Evolutionary conservation across 768 basidiomycete genomes (phyloP), one percentile per base, ranked within the genome.

Genomic region (Amanita fuliginea): DNA sequence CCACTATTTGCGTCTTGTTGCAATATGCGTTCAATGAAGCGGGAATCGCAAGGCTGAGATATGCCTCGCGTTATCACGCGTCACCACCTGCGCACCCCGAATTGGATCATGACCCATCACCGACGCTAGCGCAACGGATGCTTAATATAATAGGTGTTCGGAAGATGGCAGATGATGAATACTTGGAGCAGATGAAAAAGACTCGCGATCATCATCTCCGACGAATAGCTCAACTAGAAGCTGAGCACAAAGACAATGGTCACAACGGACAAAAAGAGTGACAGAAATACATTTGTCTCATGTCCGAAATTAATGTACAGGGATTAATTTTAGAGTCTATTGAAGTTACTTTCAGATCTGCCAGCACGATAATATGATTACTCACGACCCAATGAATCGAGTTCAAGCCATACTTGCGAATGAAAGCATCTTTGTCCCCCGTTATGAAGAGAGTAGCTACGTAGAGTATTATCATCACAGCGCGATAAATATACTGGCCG

Each of bases 11-110:
- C 56, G 70, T 77, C 1, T 48, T 78, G 11, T 62, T 89, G 9
- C 91, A 94, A 61, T 70, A 78, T 53, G 69, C 69, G 9, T 80
- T 73, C 64, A 94, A 93, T 58, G 83, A 88, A 60, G 50, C 80
- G n/a, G 65, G 66, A 36, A 65, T 90, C 22, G 59, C 68, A 45
- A 72, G 88, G 51, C 65, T 91, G 50, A 73, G 74, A 60, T 76
- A 78, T 51, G 57, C 82, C 40, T 73, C 75, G 13, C 47, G 47
- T 14, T 26, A 40, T 10, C 7, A 19, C 9, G 10, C 18, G 4
- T 19, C 47, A 28, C 59, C 51, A 24, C 46, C 22, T 13, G 13
- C 11, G 46, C 52, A 49, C 9, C 8, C 30, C 9, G 18, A 32
- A 28, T n/a, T 26, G 11, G 26, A 35, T 48, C 41, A 30, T 40